Conservation (phyloP, 1,139 yeast genomes). For the Geotrichum phurueaensis region DNA sequence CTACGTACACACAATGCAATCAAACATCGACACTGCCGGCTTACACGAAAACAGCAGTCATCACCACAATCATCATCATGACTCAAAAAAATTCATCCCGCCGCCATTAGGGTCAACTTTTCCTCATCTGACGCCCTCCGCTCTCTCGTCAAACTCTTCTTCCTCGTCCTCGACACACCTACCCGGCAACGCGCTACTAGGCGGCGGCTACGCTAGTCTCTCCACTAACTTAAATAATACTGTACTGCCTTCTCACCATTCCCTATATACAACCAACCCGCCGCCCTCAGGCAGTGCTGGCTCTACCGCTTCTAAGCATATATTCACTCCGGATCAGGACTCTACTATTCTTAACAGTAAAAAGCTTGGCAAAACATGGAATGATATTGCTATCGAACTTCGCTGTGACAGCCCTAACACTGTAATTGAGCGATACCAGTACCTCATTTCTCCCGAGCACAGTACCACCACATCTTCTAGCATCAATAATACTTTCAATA, state of each 20-base stretch:
- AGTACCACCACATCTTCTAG: neutral
- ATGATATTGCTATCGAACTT: constrained; percentile 8
- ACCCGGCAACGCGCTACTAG: neutral
- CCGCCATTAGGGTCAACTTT: neutral
- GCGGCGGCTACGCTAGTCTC: neutral
- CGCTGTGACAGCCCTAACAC: constrained; percentile 6
- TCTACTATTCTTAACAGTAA: constrained; percentile 6
- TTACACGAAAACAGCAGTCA: neutral
- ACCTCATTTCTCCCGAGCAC: constrained; percentile 1
- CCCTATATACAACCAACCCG: neutral
- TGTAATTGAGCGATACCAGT: constrained; percentile 11
- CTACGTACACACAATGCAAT: neutral
- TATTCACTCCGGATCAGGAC: constrained; percentile 12
- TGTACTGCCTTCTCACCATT: neutral
- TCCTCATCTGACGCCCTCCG: neutral
- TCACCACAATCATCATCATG: neutral
- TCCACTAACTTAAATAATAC: neutral
- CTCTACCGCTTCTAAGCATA: neutral
- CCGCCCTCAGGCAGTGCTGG: neutral
- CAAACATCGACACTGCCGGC: neutral
- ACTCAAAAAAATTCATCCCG: neutral
- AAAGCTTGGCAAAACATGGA: constrained; percentile 15
- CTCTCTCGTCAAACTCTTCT: neutral
- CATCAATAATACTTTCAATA: neutral
- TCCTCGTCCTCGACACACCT: neutral